A percentile compares a stretch with the other conserved stretches of the same genome.
Conservation (phyloP, 2,329 filamentous ascomycete species). For the Hortaea sp. region DNA sequence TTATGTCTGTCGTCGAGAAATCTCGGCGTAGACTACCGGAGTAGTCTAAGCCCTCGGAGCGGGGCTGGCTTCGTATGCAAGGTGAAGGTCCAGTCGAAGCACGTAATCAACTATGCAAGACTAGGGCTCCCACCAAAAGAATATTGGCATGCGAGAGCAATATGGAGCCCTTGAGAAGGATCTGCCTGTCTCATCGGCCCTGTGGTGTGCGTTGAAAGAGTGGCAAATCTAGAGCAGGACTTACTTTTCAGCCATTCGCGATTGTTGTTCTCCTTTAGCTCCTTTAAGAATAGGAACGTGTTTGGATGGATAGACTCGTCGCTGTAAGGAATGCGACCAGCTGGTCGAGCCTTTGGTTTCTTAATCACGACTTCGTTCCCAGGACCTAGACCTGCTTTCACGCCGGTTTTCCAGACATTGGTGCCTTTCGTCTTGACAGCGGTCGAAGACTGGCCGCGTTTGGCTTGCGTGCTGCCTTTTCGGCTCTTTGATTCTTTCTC, state of each 20-base stretch:
- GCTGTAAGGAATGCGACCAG: slow-evolving; percentile 48
- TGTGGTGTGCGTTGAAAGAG: neutral
- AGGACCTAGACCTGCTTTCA: slow-evolving; percentile 45
- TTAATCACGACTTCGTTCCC: slow-evolving; percentile 53
- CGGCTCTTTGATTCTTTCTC: slow-evolving; percentile 16
- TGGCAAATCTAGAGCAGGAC: slow-evolving; percentile 7
- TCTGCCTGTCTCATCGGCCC: too few relatives aligned
- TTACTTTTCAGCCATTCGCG: slow-evolving; percentile 55
- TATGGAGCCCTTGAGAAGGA: too few relatives aligned
- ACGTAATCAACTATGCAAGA: too few relatives aligned
- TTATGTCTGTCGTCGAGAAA: too few relatives aligned
- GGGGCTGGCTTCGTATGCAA: too few relatives aligned
- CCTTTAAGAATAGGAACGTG: slow-evolving; percentile 50
- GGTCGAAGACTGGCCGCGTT: slow-evolving; percentile 14
- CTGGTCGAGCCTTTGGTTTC: slow-evolving; percentile 51
- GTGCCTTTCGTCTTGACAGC: neutral
- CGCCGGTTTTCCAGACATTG: slow-evolving; percentile 48
- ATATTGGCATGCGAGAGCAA: too few relatives aligned
- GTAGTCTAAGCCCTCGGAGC: too few relatives aligned
- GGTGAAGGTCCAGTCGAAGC: too few relatives aligned
- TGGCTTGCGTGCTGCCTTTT: slow-evolving; percentile 6
- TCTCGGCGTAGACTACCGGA: too few relatives aligned
- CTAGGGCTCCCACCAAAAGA: too few relatives aligned
- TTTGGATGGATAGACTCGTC: slow-evolving; percentile 53
- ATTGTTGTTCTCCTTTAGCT: slow-evolving; percentile 51